phyloP scores from a whole-genome alignment of 345 rosid genomes.

The Mangifera indica region DNA sequence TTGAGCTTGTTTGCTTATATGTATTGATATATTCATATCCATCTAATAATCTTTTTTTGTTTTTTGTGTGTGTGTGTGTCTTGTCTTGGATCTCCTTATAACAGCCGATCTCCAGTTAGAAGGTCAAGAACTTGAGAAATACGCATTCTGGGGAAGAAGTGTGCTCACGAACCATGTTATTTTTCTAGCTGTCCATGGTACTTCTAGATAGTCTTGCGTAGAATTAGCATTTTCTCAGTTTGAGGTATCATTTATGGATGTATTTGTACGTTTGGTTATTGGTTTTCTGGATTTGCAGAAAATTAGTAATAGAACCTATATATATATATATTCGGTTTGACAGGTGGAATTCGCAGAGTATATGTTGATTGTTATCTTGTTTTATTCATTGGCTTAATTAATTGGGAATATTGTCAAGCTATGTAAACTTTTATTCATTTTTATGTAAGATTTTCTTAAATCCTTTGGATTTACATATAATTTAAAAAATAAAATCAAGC shows the following conservation, averaged over 20 bases:
- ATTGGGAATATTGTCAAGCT: too few species aligned
- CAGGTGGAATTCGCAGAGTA: too few species aligned
- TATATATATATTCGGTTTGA: neutral
- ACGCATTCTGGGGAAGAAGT: constrained; percentile 7
- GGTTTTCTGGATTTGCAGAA: neutral
- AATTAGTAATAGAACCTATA: too few species aligned
- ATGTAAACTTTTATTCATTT: too few species aligned
- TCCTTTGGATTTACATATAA: too few species aligned
- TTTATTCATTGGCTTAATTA: too few species aligned
- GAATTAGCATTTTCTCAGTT: neutral
- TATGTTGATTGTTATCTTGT: too few species aligned
- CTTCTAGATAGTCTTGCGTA: constrained; percentile 15
- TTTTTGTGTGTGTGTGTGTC: too few species aligned
- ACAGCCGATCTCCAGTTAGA: constrained; percentile 67
- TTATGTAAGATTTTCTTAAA: too few species aligned
- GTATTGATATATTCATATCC: neutral
- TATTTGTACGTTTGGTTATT: neutral
- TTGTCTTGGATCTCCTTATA: neutral
- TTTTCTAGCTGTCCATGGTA: constrained; percentile 6
- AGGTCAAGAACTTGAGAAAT: constrained; percentile 50
- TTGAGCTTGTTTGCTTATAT: constrained; percentile 9
- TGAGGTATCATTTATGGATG: neutral
- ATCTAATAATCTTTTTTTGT: neutral
- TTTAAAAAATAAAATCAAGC: too few species aligned
- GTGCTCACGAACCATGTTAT: constrained; percentile 5